Evolutionary conservation across 1,284 basidiomycete genomes (phyloP), one percentile per base, ranked within the genome.

Genomic region (Microbotryum saponariae): DNA sequence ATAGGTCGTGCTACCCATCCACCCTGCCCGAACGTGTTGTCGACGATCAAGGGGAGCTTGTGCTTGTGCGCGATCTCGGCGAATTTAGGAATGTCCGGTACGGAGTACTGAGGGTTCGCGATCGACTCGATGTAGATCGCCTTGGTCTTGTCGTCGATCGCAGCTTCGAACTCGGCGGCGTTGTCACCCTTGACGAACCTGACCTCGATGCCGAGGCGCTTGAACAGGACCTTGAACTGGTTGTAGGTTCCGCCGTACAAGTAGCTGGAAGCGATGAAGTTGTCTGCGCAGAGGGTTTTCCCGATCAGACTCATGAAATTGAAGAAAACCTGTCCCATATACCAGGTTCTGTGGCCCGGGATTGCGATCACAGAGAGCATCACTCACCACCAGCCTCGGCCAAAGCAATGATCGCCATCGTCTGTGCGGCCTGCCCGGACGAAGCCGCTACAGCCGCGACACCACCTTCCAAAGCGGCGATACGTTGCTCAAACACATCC

Each of bases 181-280:
- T 82, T 79, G 52, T 80, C 78, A 23, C 80, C 81, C 3, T 80
- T 76, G 63, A 91, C 85, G 72, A 88, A 91, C 75, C 89, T 89
- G 70, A 85, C 84, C 4, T 78, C 78, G 65, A 93, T 89, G 45
- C 86, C 86, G 69, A 82, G 87, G n/a, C 59, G 25, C 56, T 58
- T 31, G 57, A 61, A 61, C 33, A 47, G 45, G 31, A 54, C 85
- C 80, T 91, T 91, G 79, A 92, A 85, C 74, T 91, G 89, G 72
- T 92, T 93, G 79, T 87, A 91, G 6, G 87, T 90, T 82, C 83
- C 85, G 54, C 85, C 85, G 63, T 87, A 88, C 6, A 87, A 76
- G 70, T 79, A 82, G 4, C 83, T 81, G 78, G 85, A 84, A 2
- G 85, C 82, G 9, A 91, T 82, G 66, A 91, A 87, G 76, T 91